Conservation (phyloP, 495 filamentous ascomycete genomes). For the Penicillium canariense region DNA sequence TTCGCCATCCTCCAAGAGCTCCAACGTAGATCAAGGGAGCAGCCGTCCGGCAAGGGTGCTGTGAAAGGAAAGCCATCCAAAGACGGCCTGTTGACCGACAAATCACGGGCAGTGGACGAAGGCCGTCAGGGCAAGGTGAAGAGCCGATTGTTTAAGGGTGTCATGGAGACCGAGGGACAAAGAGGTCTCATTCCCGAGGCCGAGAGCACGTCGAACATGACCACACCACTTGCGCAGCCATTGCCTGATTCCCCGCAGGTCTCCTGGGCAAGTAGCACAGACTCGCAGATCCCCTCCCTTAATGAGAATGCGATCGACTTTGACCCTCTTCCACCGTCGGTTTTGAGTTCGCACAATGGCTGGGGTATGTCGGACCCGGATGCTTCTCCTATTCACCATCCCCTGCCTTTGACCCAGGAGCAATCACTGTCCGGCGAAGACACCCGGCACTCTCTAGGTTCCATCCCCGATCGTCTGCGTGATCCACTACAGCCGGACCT, state of each 20-base stretch:
- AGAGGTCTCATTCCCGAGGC: conserved; percentile 44
- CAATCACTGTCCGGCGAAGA: conserved; percentile 32
- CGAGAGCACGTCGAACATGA: conserved; percentile 73
- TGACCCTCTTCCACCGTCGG: conserved; percentile 45
- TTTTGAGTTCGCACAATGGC: conserved; percentile 42
- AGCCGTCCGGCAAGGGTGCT: conserved; percentile 30
- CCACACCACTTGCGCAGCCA: conserved; percentile 74
- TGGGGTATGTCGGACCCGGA: conserved; percentile 37
- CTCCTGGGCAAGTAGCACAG: conserved; percentile 33
- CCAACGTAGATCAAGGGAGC: conserved; percentile 54
- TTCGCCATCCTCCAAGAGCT: conserved; percentile 62
- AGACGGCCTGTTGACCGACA: conserved; percentile 30
- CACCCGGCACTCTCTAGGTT: conserved; percentile 14
- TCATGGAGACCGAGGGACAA: conserved; percentile 39
- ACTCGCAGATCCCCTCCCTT: conserved; percentile 30
- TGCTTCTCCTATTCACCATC: conserved; percentile 13
- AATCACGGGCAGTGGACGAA: conserved; percentile 31
- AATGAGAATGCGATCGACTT: conserved; percentile 36
- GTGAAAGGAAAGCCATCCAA: conserved; percentile 34
- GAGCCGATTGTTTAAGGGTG: conserved; percentile 43
- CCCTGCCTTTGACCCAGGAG: conserved; percentile 21
- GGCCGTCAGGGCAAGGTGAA: conserved; percentile 40
- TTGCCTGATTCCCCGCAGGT: conserved; percentile 48
- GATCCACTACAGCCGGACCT: conserved; percentile 22
- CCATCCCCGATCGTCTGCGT: conserved; percentile 20